Percentiles rank a stretch among this genome's conserved stretches.
Evolutionary conservation across 2,329 filamentous ascomycete species (phyloP).

Genomic region (Penicillium expansum): DNA sequence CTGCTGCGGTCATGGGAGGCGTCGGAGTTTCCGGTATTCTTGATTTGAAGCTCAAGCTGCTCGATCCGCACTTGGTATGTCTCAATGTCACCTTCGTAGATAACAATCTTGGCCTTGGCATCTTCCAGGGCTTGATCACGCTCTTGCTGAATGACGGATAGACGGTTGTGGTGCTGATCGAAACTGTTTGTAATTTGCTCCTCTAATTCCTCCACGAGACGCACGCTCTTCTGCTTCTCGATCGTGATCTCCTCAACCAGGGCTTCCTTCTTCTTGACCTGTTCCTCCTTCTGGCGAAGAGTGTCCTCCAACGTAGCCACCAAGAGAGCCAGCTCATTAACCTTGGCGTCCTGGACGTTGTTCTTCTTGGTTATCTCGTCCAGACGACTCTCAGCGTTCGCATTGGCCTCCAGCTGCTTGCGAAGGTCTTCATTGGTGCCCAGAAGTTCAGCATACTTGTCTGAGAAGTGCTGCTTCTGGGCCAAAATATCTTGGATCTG

Average conservation of each 20-base stretch:
- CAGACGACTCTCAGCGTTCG: slow-evolving; percentile 37
- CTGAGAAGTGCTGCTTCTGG: slow-evolving; percentile 44
- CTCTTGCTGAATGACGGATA: slow-evolving; percentile 77
- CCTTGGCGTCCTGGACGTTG: slow-evolving; percentile 55
- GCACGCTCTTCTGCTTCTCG: slow-evolving; percentile 85
- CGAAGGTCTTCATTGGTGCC: slow-evolving; percentile 40
- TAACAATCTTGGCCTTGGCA: slow-evolving; percentile 62
- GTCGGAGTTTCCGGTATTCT: slow-evolving; percentile 38
- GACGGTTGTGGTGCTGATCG: slow-evolving; percentile 88
- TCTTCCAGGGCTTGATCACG: slow-evolving; percentile 75
- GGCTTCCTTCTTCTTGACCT: slow-evolving; percentile 47
- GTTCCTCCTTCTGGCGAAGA: slow-evolving; percentile 43
- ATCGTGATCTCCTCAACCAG: slow-evolving; percentile 52
- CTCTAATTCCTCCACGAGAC: slow-evolving; percentile 91
- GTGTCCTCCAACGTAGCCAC: slow-evolving; percentile 49
- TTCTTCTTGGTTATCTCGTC: slow-evolving; percentile 41
- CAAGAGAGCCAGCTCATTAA: slow-evolving; percentile 54
- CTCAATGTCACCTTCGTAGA: slow-evolving; percentile 68
- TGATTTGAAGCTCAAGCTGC: slow-evolving; percentile 61
- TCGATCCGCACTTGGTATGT: slow-evolving; percentile 55
- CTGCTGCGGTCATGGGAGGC: slow-evolving; percentile 54
- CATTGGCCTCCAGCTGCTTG: slow-evolving; percentile 37
- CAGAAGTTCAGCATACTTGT: slow-evolving; percentile 44
- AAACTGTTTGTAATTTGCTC: slow-evolving; percentile 94
- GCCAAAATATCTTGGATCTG: slow-evolving; percentile 57